Percentiles rank a stretch among this genome's conserved stretches.
phyloP scores from a whole-genome alignment of 139 green algal genomes.

The Pleodorina starrii region DNA sequence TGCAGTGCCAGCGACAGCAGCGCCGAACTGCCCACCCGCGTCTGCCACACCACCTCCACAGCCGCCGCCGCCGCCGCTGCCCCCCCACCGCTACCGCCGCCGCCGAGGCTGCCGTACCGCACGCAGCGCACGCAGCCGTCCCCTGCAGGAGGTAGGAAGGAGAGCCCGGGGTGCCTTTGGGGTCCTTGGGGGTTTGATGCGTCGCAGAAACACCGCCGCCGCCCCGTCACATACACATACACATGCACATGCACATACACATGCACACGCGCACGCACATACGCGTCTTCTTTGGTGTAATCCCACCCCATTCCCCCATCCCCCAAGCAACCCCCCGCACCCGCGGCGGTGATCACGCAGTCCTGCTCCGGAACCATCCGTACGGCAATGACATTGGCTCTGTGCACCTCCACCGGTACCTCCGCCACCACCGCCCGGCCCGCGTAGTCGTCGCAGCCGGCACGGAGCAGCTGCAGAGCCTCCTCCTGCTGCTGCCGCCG shows the following conservation, averaged over 20 bases:
- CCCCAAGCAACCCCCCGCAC: not conserved
- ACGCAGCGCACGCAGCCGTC: slow-evolving; percentile 35
- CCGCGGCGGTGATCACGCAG: not conserved
- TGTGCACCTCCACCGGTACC: not conserved
- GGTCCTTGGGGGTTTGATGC: too few relatives aligned
- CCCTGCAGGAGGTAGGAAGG: too few relatives aligned
- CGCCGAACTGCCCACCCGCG: slow-evolving; percentile 14
- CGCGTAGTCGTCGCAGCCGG: not conserved
- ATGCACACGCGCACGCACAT: too few relatives aligned
- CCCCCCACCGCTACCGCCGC: not conserved
- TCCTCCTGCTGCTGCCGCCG: not conserved
- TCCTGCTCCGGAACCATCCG: slow-evolving; percentile 33
- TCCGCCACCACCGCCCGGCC: not conserved
- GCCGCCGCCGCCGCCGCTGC: not conserved
- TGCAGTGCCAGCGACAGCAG: slow-evolving; percentile 40
- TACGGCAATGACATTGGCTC: slow-evolving; percentile 44
- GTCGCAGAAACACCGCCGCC: too few relatives aligned
- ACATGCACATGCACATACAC: too few relatives aligned
- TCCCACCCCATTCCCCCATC: not conserved
- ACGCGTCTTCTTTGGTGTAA: too few relatives aligned
- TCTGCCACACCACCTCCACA: slow-evolving; percentile 18
- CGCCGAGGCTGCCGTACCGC: too few relatives aligned
- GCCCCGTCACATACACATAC: too few relatives aligned
- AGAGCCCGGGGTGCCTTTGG: too few relatives aligned
- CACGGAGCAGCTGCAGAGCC: slow-evolving; percentile 36